Percentiles rank a stretch among this genome's conserved stretches.
Evolutionary conservation across 2,329 filamentous ascomycete species (phyloP).

Genomic region (Talaromyces sp.): DNA sequence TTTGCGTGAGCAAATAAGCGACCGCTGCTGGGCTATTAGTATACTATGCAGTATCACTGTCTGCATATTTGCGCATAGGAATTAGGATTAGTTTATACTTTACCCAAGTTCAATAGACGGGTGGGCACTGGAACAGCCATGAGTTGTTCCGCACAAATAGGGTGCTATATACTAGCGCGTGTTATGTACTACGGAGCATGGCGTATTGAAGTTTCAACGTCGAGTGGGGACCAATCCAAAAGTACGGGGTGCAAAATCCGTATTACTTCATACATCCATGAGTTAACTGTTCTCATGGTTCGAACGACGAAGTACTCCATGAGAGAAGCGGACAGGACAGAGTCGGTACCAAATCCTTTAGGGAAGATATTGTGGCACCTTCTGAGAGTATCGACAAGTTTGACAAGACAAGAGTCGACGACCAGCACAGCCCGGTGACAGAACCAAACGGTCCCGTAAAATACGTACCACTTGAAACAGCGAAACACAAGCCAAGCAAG

Average conservation of each 20-base stretch:
- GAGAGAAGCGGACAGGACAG: not conserved
- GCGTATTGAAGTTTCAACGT: not conserved
- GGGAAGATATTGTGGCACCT: not conserved
- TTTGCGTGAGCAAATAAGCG: constrained; percentile 7
- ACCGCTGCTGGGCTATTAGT: not conserved
- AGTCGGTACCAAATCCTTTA: not conserved
- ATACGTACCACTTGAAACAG: not conserved
- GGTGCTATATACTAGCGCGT: not conserved
- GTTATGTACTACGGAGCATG: not conserved
- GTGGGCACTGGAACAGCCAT: not conserved
- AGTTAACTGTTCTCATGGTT: too few relatives aligned
- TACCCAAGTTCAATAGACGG: not conserved
- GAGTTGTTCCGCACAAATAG: not conserved
- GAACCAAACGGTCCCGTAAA: not conserved
- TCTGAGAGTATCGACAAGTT: not conserved
- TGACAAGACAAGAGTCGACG: not conserved
- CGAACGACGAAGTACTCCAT: not conserved
- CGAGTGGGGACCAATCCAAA: not conserved
- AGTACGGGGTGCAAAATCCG: not conserved
- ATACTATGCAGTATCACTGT: too few relatives aligned
- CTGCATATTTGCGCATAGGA: too few relatives aligned
- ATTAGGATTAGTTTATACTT: not conserved
- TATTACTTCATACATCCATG: not conserved
- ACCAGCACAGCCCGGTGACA: not conserved
- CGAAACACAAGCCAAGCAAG: not conserved